A percentile compares a stretch with the other conserved stretches of the same genome.
These are phyloP conservation scores for Fusarium sulawesiense DNA, from an alignment of 2,329 filamentous ascomycete species.

Conservation along the genomic window DNA sequence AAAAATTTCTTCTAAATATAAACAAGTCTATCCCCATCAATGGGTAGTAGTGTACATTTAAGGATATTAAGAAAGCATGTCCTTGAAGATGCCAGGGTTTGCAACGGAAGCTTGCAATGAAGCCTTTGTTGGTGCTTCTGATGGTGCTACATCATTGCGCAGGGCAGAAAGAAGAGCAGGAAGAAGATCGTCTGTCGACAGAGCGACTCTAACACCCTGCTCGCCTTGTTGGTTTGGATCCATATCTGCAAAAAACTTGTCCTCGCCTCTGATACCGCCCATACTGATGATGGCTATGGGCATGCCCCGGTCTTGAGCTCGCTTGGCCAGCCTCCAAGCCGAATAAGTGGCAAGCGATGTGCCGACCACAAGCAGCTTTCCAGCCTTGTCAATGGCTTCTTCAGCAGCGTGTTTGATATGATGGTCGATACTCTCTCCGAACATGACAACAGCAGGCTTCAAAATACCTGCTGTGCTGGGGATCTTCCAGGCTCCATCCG, in stretches of 20 bases:
- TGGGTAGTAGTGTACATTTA: constrained; percentile 36
- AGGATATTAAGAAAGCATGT: constrained; percentile 66
- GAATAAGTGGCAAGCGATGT: constrained; percentile 96
- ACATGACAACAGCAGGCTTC: constrained; percentile 96
- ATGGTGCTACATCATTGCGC: constrained; percentile 45
- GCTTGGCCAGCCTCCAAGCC: constrained; percentile 88
- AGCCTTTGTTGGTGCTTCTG: constrained; percentile 13
- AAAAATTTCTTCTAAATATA: constrained; percentile 63
- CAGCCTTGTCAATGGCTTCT: constrained; percentile 79
- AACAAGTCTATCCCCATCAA: constrained; percentile 24
- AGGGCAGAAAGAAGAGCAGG: constrained; percentile 67
- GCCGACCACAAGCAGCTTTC: constrained; percentile 81
- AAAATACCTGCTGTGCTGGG: constrained; percentile 79
- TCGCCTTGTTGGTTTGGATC: constrained; percentile 63
- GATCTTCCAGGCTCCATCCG: constrained; percentile 80
- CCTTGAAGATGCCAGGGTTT: constrained; percentile 61
- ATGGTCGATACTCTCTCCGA: constrained; percentile 85
- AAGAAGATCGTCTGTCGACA: constrained; percentile 68
- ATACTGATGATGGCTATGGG: constrained; percentile 90
- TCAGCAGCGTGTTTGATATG: constrained; percentile 81
- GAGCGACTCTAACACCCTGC: constrained; percentile 66
- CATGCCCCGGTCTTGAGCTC: constrained; percentile 84
- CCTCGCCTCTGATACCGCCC: constrained; percentile 83
- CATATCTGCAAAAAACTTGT: constrained; percentile 73
- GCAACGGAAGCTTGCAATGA: constrained; percentile 25